These are phyloP conservation scores for Fomes fomentarius DNA, from an alignment of 1,284 basidiomycete genomes.

Conservation along the genomic window DNA sequence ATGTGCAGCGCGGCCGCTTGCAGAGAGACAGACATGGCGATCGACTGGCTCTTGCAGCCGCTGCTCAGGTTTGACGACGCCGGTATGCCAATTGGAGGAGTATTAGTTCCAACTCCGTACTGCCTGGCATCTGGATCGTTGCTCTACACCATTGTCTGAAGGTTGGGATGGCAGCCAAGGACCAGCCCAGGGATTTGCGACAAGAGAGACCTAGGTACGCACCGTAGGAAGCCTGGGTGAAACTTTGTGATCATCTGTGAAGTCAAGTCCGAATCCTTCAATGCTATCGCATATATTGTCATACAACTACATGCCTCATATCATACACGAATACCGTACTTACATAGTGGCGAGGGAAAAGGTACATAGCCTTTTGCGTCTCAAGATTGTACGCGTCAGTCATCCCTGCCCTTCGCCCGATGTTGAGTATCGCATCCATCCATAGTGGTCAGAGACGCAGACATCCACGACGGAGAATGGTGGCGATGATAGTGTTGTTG, in stretches of 20 bases:
- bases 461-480: too few relatives aligned
- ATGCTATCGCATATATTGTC: too few relatives aligned
- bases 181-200: conserved; percentile 52
- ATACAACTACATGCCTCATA: too few relatives aligned
- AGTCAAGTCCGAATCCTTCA: too few relatives aligned
- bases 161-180: conserved; percentile 55
- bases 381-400: too few relatives aligned
- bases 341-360: too few relatives aligned
- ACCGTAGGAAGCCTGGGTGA: conserved; percentile 47
- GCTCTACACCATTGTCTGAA: conserved; percentile 51
- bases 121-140: conserved; percentile 59
- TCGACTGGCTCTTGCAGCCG: conserved; percentile 60
- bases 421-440: too few relatives aligned
- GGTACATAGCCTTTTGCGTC: too few relatives aligned
- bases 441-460: too few relatives aligned
- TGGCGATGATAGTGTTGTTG: too few relatives aligned
- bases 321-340: too few relatives aligned
- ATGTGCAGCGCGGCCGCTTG: conserved; percentile 61
- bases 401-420: too few relatives aligned
- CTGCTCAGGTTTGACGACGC: conserved; percentile 62
- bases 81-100: conserved; percentile 60
- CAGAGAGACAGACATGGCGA: conserved; percentile 48
- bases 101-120: conserved; percentile 62
- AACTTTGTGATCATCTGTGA: conserved; percentile 39
- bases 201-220: conserved; percentile 48